Conservation (phyloP, 495 filamentous ascomycete genomes). For the Penicillium paxilli region DNA sequence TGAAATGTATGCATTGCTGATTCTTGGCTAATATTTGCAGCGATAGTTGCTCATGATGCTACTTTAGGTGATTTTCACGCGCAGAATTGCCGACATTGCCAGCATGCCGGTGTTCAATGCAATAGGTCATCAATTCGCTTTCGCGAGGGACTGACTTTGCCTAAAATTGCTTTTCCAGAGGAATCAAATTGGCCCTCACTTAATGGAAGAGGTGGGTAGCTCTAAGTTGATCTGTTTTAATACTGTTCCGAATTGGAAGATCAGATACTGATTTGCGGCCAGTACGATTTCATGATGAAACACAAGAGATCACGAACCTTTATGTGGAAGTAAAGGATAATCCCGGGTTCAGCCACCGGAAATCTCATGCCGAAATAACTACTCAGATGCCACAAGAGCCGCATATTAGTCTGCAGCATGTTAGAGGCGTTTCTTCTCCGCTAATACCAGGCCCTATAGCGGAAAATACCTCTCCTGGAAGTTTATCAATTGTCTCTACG, state of each 20-base stretch:
- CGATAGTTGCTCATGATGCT: background rate
- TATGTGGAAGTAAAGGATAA: background rate
- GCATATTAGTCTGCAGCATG: background rate
- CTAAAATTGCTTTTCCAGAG: background rate
- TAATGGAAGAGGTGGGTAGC: slow-evolving; percentile 16
- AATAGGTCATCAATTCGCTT: slow-evolving; percentile 27
- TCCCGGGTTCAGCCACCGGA: background rate
- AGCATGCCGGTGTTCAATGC: slow-evolving; percentile 19
- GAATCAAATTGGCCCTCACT: slow-evolving; percentile 15
- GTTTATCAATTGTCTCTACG: slow-evolving; percentile 3
- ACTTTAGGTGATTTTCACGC: slow-evolving; percentile 22
- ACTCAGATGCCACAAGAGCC: background rate
- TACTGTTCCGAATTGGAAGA: too few species aligned
- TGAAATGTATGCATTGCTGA: slow-evolving; percentile 24
- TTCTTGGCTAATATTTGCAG: background rate
- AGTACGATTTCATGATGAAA: slow-evolving; percentile 30
- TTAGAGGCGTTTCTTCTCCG: background rate
- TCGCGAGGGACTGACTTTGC: slow-evolving; percentile 12
- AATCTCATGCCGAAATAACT: background rate
- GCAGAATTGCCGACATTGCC: slow-evolving; percentile 20
- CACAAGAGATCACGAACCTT: slow-evolving; percentile 15
- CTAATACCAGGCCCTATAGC: background rate
- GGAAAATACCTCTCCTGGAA: slow-evolving; percentile 4
- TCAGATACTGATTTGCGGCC: background rate
- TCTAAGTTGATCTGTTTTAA: too few species aligned